These are phyloP conservation scores for Epithemia pelagica DNA, from an alignment of 108 stramenopile genomes.

Conservation along the genomic window DNA sequence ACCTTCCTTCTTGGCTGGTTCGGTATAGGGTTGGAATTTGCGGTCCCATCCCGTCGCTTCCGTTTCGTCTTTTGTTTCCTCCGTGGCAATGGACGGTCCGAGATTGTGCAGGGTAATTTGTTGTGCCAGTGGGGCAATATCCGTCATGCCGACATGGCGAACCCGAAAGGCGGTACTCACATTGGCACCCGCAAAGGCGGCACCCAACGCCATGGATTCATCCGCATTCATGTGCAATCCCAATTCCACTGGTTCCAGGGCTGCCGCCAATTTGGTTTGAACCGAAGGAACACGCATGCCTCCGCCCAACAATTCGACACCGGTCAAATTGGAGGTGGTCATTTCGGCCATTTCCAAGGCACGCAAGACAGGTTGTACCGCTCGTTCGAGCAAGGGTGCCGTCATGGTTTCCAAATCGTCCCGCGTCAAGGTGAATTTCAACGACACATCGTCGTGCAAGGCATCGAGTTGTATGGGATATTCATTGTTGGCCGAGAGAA, in stretches of 20 bases:
- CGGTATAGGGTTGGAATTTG: neutral
- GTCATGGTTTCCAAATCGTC: conserved; percentile 85
- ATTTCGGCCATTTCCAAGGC: conserved; percentile 72
- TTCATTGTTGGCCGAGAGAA: conserved; percentile 93
- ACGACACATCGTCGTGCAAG: conserved; percentile 87
- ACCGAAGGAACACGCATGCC: conserved; percentile 96
- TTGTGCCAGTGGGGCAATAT: conserved; percentile 84
- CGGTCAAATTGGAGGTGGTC: conserved; percentile 85
- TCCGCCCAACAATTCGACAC: conserved; percentile 96
- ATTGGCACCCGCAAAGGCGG: conserved; percentile 98
- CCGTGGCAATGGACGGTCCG: conserved; percentile 23
- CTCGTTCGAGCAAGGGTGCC: conserved; percentile 74
- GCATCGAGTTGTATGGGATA: conserved; percentile 93
- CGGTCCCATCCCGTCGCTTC: conserved; percentile 32
- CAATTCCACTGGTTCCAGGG: conserved; percentile 70
- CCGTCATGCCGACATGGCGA: conserved; percentile 91
- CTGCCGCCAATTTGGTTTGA: conserved; percentile 49
- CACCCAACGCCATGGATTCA: conserved; percentile 97
- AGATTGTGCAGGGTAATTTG: conserved; percentile 61
- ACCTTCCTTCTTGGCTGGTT: conserved; percentile 12
- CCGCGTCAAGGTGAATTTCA: conserved; percentile 75
- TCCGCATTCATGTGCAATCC: conserved; percentile 99
- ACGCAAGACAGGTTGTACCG: conserved; percentile 64
- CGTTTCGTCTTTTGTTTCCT: conserved; percentile 18
- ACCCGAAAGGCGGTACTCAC: conserved; percentile 95